These are phyloP conservation scores for Macrolepiota albuminosa DNA, from an alignment of 768 basidiomycete species.

Conservation along the genomic window DNA sequence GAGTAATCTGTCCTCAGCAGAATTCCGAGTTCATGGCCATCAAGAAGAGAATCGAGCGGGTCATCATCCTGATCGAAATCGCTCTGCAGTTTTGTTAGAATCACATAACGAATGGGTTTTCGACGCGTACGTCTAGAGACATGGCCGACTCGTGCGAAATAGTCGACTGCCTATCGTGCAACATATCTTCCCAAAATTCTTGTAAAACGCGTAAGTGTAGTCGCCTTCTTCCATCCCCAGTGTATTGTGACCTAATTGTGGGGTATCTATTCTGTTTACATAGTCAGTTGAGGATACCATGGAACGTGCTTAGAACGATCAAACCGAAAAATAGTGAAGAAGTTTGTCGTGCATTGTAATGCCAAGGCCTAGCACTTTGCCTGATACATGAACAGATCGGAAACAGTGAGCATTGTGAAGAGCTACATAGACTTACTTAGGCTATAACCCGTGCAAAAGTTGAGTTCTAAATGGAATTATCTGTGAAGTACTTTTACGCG, in stretches of 20 bases:
- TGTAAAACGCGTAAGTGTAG: conserved; percentile 50
- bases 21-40: conserved; percentile 51
- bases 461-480: not conserved
- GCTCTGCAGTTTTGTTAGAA: conserved; percentile 12
- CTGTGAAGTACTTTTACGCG: not conserved
- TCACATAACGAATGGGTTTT: not conserved
- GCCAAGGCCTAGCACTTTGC: not conserved
- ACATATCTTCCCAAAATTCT: conserved; percentile 40
- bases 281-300: not conserved
- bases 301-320: not conserved
- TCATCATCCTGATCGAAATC: conserved; percentile 40
- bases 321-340: conserved; percentile 15
- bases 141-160: not conserved
- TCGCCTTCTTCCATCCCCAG: conserved; percentile 51
- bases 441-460: not conserved
- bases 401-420: not conserved
- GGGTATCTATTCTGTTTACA: conserved; percentile 36
- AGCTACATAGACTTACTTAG: not conserved
- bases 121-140: conserved; percentile 6
- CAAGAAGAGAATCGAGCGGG: conserved; percentile 44
- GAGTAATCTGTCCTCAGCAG: conserved; percentile 72
- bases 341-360: conserved; percentile 14
- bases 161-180: not conserved
- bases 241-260: conserved; percentile 37
- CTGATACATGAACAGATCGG: not conserved